phyloP scores from a whole-genome alignment of 2,329 filamentous ascomycete genomes.

The Mycocentrospora acerina region DNA sequence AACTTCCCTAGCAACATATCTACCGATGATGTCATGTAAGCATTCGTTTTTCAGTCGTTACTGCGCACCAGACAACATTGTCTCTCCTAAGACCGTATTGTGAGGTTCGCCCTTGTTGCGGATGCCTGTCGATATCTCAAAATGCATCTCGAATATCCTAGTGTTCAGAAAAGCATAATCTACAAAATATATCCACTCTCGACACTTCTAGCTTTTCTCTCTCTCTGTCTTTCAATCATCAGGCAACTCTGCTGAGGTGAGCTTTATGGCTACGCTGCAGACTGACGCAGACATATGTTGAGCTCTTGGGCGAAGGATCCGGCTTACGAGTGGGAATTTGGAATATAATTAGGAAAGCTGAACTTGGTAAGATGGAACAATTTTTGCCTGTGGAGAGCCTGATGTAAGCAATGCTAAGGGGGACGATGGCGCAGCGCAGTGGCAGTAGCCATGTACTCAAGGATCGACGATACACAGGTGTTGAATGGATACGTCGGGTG shows the following conservation, averaged over 20 bases:
- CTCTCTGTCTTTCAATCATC: constrained; percentile 33
- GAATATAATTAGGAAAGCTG: constrained; percentile 49
- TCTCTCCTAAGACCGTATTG: constrained; percentile 17
- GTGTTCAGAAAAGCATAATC: constrained; percentile 52
- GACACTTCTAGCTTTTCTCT: constrained; percentile 29
- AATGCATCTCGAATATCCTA: constrained; percentile 50
- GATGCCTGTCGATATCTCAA: constrained; percentile 49
- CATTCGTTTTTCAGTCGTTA: constrained; percentile 54
- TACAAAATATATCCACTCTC: constrained; percentile 39
- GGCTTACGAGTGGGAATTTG: constrained; percentile 52
- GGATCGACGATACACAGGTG: no score
- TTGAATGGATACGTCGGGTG: no score
- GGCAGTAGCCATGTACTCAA: constrained; percentile 48
- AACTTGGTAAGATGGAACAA: constrained; percentile 51
- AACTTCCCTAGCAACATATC: constrained; percentile 45
- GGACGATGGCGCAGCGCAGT: constrained; percentile 50
- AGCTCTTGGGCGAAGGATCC: constrained; percentile 58
- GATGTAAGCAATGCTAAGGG: constrained; percentile 46
- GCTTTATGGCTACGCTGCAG: constrained; percentile 25
- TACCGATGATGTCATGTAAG: constrained; percentile 57
- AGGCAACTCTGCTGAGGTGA: constrained; percentile 41
- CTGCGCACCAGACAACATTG: constrained; percentile 45
- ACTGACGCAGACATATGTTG: constrained; percentile 49
- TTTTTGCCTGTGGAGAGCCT: constrained; percentile 52
- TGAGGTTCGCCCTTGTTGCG: constrained; percentile 52